Percentiles rank a stretch among this genome's conserved stretches.
These are phyloP conservation scores for Starmerella kuoi DNA, from an alignment of 805 yeast genomes.

Conservation along the genomic window DNA sequence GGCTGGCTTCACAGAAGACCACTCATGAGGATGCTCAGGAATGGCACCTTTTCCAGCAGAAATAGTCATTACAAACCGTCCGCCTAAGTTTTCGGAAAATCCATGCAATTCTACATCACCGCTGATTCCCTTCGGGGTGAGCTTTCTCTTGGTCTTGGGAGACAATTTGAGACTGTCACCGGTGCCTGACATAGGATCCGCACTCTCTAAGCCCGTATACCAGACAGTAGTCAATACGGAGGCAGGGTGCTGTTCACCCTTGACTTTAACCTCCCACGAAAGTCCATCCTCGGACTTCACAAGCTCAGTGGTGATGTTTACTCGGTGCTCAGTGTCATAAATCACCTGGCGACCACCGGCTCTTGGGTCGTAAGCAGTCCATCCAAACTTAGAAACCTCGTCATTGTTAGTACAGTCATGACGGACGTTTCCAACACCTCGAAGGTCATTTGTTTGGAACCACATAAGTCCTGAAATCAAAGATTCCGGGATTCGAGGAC, in stretches of 20 bases:
- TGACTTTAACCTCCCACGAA: conserved; percentile 64
- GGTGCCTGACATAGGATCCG: conserved; percentile 13
- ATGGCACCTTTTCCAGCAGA: conserved; percentile 38
- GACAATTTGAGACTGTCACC: conserved; percentile 27
- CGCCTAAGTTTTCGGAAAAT: conserved; percentile 54
- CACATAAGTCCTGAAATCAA: conserved; percentile 75
- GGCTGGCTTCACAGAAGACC: conserved; percentile 21
- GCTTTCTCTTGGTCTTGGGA: conserved; percentile 12
- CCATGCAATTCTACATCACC: conserved; percentile 40
- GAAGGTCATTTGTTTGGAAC: conserved; percentile 54
- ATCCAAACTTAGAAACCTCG: conserved; percentile 60
- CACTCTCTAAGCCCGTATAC: conserved; percentile 68
- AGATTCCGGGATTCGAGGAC: conserved; percentile 69
- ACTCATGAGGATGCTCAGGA: conserved; percentile 42
- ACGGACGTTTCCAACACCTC: conserved; percentile 45
- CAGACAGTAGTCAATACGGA: conserved; percentile 53
- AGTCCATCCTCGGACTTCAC: conserved; percentile 63
- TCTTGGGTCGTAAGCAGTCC: conserved; percentile 83
- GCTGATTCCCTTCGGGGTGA: conserved; percentile 23
- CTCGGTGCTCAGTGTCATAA: conserved; percentile 49
- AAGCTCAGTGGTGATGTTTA: conserved; percentile 58
- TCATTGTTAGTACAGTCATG: conserved; percentile 69
- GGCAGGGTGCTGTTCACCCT: conserved; percentile 42
- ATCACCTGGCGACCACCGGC: conserved; percentile 72
- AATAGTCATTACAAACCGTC: conserved; percentile 49